Conservation (phyloP, 768 basidiomycete species). For the Artomyces pyxidatus region DNA sequence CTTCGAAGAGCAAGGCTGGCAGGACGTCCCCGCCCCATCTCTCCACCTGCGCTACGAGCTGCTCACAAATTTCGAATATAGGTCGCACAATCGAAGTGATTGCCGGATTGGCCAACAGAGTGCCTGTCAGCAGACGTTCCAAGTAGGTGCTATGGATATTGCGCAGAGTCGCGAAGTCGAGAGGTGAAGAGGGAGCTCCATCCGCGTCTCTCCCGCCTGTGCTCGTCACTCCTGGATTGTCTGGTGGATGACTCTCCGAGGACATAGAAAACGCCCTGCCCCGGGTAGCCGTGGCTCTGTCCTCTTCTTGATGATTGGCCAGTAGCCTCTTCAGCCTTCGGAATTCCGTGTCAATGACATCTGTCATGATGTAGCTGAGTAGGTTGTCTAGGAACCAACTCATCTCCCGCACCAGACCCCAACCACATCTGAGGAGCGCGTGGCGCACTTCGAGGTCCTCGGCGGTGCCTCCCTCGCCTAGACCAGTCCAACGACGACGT, state of each 20-base stretch:
- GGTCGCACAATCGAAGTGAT: slow-evolving; percentile 57
- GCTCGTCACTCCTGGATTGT: too few species aligned
- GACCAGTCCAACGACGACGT: slow-evolving; percentile 77
- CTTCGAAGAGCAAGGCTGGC: slow-evolving; percentile 77
- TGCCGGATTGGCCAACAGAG: slow-evolving; percentile 59
- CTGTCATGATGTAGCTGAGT: slow-evolving; percentile 80
- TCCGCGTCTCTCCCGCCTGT: slow-evolving; percentile 1
- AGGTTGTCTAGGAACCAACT: slow-evolving; percentile 85
- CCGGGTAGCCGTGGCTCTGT: slow-evolving; percentile 4
- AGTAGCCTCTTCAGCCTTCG: slow-evolving; percentile 58
- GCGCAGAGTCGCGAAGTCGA: slow-evolving; percentile 85
- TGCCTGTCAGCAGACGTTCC: slow-evolving; percentile 70
- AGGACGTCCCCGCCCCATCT: slow-evolving; percentile 89
- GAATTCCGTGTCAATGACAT: slow-evolving; percentile 84
- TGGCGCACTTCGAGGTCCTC: slow-evolving; percentile 62
- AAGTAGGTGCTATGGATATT: slow-evolving; percentile 77
- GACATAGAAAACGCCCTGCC: not conserved
- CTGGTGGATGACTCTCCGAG: not conserved
- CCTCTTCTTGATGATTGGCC: not conserved
- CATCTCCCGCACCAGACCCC: slow-evolving; percentile 86
- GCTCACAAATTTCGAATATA: slow-evolving; percentile 77
- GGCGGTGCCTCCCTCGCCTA: slow-evolving; percentile 75
- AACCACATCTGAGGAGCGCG: slow-evolving; percentile 65
- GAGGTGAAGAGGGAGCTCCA: slow-evolving; percentile 27
- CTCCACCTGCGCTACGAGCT: slow-evolving; percentile 82